A percentile compares a stretch with the other conserved stretches of the same genome.
phyloP scores from a whole-genome alignment of 345 rosid species.

The Odontarrhena argentea region DNA sequence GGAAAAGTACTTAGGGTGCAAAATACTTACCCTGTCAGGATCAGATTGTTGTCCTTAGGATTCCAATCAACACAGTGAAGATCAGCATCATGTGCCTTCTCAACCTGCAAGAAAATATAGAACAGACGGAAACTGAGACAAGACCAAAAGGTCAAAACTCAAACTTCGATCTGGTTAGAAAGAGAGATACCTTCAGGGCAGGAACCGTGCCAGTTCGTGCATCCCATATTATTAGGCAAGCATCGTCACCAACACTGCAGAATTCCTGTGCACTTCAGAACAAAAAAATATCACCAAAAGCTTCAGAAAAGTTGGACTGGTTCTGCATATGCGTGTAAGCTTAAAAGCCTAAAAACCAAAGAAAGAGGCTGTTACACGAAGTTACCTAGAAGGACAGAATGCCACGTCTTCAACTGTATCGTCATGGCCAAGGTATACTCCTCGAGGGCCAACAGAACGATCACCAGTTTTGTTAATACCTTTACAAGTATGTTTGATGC shows the following conservation, averaged over 20 bases:
- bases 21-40: constrained; percentile 72
- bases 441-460: constrained; percentile 81
- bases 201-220: constrained; percentile 78
- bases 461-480: constrained; percentile 54
- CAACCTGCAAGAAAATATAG: constrained; percentile 57
- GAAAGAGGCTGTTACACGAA: not conserved
- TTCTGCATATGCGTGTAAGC: constrained; percentile 5
- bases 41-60: constrained; percentile 75
- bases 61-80: constrained; percentile 97
- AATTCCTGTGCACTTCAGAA: constrained; percentile 81
- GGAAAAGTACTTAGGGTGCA: not conserved
- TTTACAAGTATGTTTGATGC: constrained; percentile 60
- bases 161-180: constrained; percentile 6
- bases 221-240: constrained; percentile 97
- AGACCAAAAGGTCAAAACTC: not conserved
- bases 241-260: constrained; percentile 95
- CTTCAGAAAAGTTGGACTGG: constrained; percentile 14
- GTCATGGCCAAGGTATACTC: constrained; percentile 76
- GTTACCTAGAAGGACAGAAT: constrained; percentile 88
- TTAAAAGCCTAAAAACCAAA: constrained; percentile 14
- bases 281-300: constrained; percentile 30
- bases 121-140: constrained; percentile 2
- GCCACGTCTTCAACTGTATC: constrained; percentile 95
- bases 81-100: constrained; percentile 89
- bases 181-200: constrained; percentile 56